A percentile compares a stretch with the other conserved stretches of the same genome.
These are phyloP conservation scores for Saitozyma podzolica DNA, from an alignment of 768 basidiomycete species.

Conservation along the genomic window DNA sequence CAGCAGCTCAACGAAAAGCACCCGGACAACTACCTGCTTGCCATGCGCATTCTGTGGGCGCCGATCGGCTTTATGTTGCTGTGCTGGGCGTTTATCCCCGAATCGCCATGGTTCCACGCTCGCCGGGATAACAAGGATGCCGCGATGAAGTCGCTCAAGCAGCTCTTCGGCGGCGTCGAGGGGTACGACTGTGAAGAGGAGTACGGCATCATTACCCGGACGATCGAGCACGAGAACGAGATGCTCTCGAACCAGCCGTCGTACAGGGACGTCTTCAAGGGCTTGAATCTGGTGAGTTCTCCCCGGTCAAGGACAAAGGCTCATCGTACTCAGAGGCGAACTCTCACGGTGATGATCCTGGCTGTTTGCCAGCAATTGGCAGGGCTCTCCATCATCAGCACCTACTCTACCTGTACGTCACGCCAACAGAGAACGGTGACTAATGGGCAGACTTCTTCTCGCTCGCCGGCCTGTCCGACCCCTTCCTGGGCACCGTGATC, in stretches of 20 bases:
- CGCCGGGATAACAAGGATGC: constrained; percentile 14
- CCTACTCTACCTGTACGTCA: constrained; percentile 13
- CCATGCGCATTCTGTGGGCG: constrained; percentile 10
- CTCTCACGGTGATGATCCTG: constrained; percentile 11
- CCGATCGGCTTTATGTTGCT: constrained; percentile 14
- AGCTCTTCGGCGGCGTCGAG: constrained; percentile 12
- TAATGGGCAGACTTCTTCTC: constrained; percentile 14
- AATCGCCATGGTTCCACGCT: constrained; percentile 17
- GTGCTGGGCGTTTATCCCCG: constrained; percentile 13
- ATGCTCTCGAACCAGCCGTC: not conserved
- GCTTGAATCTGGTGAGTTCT: constrained; percentile 7
- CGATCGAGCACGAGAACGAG: constrained; percentile 12
- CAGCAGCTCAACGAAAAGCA: constrained; percentile 14
- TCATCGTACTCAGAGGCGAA: constrained; percentile 17
- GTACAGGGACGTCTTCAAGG: constrained; percentile 10
- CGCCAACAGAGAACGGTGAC: not conserved
- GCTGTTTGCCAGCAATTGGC: constrained; percentile 5
- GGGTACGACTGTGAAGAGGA: constrained; percentile 22
- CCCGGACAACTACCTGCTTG: constrained; percentile 14
- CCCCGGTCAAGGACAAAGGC: not conserved
- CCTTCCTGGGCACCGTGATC: constrained; percentile 13
- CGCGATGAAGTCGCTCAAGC: constrained; percentile 9
- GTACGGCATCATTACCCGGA: constrained; percentile 16
- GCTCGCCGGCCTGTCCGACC: constrained; percentile 13
- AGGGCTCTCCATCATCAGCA: constrained; percentile 13